Evolutionary conservation across 768 basidiomycete genomes (phyloP), one percentile per base, ranked within the genome.

Genomic region (Mrakia hoshinonis): DNA sequence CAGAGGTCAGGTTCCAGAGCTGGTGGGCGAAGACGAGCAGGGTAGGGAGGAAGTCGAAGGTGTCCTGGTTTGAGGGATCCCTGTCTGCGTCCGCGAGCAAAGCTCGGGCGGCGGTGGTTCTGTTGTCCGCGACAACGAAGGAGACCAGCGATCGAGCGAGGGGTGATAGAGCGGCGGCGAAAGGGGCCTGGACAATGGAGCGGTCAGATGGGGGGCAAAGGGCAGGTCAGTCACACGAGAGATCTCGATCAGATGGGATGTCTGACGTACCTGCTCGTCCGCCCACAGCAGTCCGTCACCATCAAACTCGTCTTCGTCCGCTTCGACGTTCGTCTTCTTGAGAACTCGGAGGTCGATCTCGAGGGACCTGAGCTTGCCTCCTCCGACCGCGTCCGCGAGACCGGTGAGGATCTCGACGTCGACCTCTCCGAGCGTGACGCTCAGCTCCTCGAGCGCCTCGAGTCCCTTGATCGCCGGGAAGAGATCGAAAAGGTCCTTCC

Each of bases 401-500:
- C 3, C 51, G n/a, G 26, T 29, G 9, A 52, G 51, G 7, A 24
- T 29, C n/a, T 52, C 51, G n/a, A n/a, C n/a, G 3, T 13, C 51
- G 12, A 52, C 29, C n/a, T 52, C 51, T 24, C 51, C 51, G n/a
- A 52, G 15, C 51, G 51, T 52, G 7, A 52, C 51, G 51, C 51
- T 52, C n/a, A 52, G 29, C n/a, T 52, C 51, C n/a, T 29, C 29
- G n/a, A 52, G 7, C 51, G n/a, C 51, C 29, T 52, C 29, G n/a
- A 52, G 29, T 24, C 51, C 51, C 51, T 52, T 52, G n/a, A 52
- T 24, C 51, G 51, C 51, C n/a, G n/a, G n/a, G 51, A 52, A 52
- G n/a, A 52, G n/a, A n/a, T 52, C 51, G 22, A 29, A 24, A 9
- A 29, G n/a, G n/a, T 52, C 51, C 51, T 24, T 52, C 51, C 51